phyloP scores from a whole-genome alignment of 2,329 filamentous ascomycete species.

The Fusarium sp. region DNA sequence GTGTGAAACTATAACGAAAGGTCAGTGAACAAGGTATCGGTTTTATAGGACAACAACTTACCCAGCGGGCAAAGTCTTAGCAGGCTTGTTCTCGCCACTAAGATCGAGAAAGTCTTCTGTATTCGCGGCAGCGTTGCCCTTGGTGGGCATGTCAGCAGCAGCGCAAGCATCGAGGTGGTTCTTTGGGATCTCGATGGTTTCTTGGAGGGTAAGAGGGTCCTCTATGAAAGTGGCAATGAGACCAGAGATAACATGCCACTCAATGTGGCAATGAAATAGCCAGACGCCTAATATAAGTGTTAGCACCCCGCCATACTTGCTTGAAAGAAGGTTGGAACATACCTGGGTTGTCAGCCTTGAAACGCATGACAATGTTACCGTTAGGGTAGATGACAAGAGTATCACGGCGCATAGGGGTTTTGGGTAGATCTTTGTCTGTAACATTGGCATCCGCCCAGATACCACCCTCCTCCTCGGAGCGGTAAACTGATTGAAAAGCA shows the following conservation, averaged over 20 bases:
- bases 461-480: conserved; percentile 68
- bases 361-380: conserved; percentile 76
- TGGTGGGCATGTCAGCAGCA: conserved; percentile 59
- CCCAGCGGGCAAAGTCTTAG: conserved; percentile 70
- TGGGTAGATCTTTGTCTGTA: conserved; percentile 60
- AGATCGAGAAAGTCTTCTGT: conserved; percentile 72
- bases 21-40: neutral
- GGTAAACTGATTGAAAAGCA: conserved; percentile 74
- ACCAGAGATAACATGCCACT: conserved; percentile 78
- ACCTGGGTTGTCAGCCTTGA: conserved; percentile 74
- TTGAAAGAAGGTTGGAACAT: conserved; percentile 24
- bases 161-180: conserved; percentile 69
- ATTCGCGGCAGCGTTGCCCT: conserved; percentile 82
- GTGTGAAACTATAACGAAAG: conserved; percentile 65
- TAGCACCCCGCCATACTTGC: neutral
- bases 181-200: conserved; percentile 68
- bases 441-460: conserved; percentile 59
- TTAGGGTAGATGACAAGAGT: conserved; percentile 73
- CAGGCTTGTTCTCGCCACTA: conserved; percentile 66
- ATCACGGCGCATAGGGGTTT: conserved; percentile 74
- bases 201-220: conserved; percentile 71
- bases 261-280: conserved; percentile 84
- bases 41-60: conserved; percentile 39
- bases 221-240: conserved; percentile 73
- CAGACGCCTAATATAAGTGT: conserved; percentile 61